Evolutionary conservation across 768 basidiomycete species (phyloP), one percentile per base, ranked within the genome.

Genomic region (Suillus tomentosus): DNA sequence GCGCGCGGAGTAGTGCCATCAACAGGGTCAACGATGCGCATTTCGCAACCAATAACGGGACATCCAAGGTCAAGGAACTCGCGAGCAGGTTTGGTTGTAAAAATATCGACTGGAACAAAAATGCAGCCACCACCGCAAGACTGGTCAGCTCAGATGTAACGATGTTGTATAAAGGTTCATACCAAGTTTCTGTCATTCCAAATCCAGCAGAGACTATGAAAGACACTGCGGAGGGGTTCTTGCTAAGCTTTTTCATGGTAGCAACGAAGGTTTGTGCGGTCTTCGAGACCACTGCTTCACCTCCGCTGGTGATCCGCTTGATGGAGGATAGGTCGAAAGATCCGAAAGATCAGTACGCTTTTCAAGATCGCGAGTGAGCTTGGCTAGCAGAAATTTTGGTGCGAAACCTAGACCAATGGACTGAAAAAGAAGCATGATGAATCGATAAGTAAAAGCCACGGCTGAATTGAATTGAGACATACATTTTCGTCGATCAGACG

Each of bases 111-210:
- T 9, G 73, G 71, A 59, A 79, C 73, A 57, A 80, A 82, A 37
- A 80, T 77, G 62, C 75, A 79, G 11, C 81, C 81, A 37, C 80
- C 81, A 43, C 68, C 69, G 43, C 0, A 31, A 13, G 1, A 19
- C 10, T 13, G 6, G 57, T 67, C 27, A 68, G 37, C 22, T 22
- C 6, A 24, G 1, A 15, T 42, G 5, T 19, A 19, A 24, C n/a
- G 43, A 13, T 19, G 27, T 45, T 11, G 39, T 24, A 51, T 62
- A 13, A 39, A 17, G 1, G 36, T 61, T 70, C 79, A 54, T 60
- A 72, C 69, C 76, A 75, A 31, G 81, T 82, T 64, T 82, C 81
- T 0, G 76, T 81, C 80, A 81, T 80, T 37, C 79, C 79, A 55
- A 80, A 80, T 14, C 76, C 78, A 42, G 72, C 75, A 27, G 68